Evolutionary conservation across 306 rosid species (phyloP).

Genomic region (Glycine latifolia): DNA sequence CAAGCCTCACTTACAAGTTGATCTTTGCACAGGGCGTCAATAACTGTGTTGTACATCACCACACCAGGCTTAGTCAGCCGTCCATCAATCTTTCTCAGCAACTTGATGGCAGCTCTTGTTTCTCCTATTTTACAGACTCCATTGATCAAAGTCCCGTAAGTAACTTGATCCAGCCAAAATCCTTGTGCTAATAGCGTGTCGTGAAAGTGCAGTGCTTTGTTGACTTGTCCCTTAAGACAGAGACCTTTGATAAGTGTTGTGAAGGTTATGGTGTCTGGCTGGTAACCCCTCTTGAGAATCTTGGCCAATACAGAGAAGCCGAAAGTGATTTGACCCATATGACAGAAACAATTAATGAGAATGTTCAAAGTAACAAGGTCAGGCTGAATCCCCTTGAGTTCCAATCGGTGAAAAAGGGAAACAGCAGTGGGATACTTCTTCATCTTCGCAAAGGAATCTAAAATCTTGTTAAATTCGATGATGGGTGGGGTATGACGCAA

Average conservation of each 20-base stretch:
- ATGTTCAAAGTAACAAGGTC: too few species aligned
- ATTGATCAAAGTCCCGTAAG: slow-evolving; percentile 20
- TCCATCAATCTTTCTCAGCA: not conserved
- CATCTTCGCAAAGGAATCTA: not conserved
- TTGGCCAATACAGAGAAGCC: not conserved
- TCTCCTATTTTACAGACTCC: not conserved
- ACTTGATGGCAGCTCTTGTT: not conserved
- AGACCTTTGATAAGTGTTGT: not conserved
- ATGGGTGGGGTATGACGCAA: not conserved
- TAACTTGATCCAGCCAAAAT: not conserved
- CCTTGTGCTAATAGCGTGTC: not conserved
- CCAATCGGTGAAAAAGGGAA: not conserved
- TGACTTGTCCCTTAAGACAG: not conserved
- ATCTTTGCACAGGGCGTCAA: slow-evolving; percentile 1
- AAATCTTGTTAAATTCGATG: not conserved
- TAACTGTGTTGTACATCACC: not conserved
- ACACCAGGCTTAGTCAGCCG: not conserved
- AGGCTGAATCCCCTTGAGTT: not conserved
- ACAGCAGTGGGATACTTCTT: not conserved
- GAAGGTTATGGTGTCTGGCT: not conserved
- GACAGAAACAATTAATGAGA: too few species aligned
- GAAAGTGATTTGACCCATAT: too few species aligned
- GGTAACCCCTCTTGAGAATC: slow-evolving; percentile 14
- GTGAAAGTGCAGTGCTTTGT: slow-evolving; percentile 13
- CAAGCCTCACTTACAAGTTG: not conserved